Base-by-base conservation (phyloP, 1,284 basidiomycete species). In the Puccinia novopanici region DNA sequence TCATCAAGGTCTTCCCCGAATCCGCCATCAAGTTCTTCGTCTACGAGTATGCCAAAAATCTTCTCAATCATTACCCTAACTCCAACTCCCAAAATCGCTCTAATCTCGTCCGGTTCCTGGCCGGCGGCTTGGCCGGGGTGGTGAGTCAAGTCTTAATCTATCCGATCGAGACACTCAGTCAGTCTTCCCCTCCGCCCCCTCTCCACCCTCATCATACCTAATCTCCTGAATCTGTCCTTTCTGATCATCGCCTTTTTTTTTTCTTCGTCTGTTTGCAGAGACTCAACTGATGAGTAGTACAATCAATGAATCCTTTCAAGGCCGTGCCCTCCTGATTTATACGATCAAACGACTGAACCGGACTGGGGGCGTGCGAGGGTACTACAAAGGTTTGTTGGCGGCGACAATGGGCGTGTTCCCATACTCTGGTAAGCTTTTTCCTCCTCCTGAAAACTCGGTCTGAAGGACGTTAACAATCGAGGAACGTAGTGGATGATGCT, bases 21-120 rank as follows among this genome's bases (percentile, higher is more conserved):
- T 95, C 92, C 61, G 97, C 97, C 24, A 98, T 99, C 89, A 99
- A 98, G 87, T 99, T 99, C 87, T 76, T 91, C 97, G 83, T 87
- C 93, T 8, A 99, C 98, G 86, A 97, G 99, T 87, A 93, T 93
- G 82, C 91, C 93, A 76, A 92, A 93, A 84, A 86, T 90, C n/a
- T 45, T 72, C 48, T 42, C n/a, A 65, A 22, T n/a, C 48, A 61
- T 52, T 5, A 98, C 86, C 87, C 91, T 76, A 95, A 98, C 27
- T 5, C 9, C 19, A 8, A 34, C 17, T 27, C 30, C 15, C 89
- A 93, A 55, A 91, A 98, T 75, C 95, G 99, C 83, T 95, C 93
- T 82, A 94, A 94, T 4, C 89, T 90, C 42, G 95, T 93, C 85
- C 90, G 97, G 19, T 99, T 99, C 87, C 86, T 99, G 75, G 93